Base-by-base conservation (phyloP, 2,329 filamentous ascomycete genomes). In the Chaetomium sp. region DNA sequence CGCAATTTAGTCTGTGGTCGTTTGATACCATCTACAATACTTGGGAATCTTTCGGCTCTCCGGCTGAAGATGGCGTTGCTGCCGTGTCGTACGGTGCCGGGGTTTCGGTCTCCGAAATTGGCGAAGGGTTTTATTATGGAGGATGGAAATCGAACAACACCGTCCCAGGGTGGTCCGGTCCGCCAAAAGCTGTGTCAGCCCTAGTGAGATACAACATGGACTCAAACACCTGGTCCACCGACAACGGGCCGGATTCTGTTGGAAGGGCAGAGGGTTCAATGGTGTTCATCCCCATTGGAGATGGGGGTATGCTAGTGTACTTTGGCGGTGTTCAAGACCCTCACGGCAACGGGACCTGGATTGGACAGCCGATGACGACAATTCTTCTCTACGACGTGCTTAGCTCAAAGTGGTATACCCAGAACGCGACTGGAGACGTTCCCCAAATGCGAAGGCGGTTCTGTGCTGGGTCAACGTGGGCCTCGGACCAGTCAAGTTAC, bases 371-470 rank as follows among this genome's bases (percentile, higher is more conserved):
- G 2, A 76, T 77, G 71, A 69, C 77, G 60, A 69, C 74, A 19
- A 80, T 86, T 38, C 74, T 80, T 55, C 65, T 87, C 2, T 86
- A 83, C 61, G 83, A 87, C 59, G 77, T 86, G 46, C 71, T 75
- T 38, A 81, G 77, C 54, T 76, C 74, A 1, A 76, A 77, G 64
- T 86, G 82, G 82, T 85, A 84, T 57, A 74, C 69, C 8, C 82
- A 86, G 64, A 76, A 71, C 7, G 79, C 83, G 0, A 73, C 71
- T 0, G 83, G 83, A 0, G 65, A 75, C 34, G 66, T 79, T 1
- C 83, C 83, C 2, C 68, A 68, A 11, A 70, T 76, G 56, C 73
- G 83, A 9, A 73, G 81, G 33, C 76, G 79, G 34, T 86, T 85
- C 59, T 86, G 83, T 64, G 80, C 80, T 2, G 83, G 81, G 49